Conservation (phyloP, 371 early-diverging fungal species). For the Rhizopus sp. region DNA sequence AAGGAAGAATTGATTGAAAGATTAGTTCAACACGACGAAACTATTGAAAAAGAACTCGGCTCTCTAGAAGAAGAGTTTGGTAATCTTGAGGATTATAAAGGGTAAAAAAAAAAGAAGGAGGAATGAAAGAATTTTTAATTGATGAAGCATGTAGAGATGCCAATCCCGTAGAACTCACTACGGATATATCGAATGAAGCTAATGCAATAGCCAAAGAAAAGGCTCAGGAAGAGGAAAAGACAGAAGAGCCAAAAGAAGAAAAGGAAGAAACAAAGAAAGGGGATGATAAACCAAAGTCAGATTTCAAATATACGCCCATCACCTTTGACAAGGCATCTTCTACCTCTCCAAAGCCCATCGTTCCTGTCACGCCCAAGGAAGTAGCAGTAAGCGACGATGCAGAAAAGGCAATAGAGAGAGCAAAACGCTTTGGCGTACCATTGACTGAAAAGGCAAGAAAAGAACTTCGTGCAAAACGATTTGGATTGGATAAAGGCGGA, state of each 20-base stretch:
- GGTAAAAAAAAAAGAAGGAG: not conserved
- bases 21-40: conserved; percentile 58
- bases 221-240: not conserved
- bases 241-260: conserved; percentile 5
- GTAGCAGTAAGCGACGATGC: conserved; percentile 24
- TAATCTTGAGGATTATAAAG: conserved; percentile 40
- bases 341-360: not conserved
- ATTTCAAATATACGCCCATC: conserved; percentile 47
- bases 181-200: not conserved
- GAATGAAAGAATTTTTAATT: not conserved
- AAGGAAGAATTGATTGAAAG: conserved; percentile 70
- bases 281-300: conserved; percentile 11
- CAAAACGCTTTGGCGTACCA: conserved; percentile 59
- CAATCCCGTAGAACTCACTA: conserved; percentile 1
- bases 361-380: not conserved
- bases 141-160: conserved; percentile 6
- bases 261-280: conserved; percentile 3
- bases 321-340: conserved; percentile 33
- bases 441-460: conserved; percentile 41
- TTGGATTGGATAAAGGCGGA: conserved; percentile 29
- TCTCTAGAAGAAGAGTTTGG: conserved; percentile 50
- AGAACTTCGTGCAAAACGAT: conserved; percentile 47
- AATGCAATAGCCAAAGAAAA: not conserved
- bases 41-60: conserved; percentile 48
- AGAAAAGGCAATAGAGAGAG: conserved; percentile 51